Percentiles rank a stretch among this genome's conserved stretches.
Evolutionary conservation across 169 alveolate genomes (phyloP).

Genomic region (Eimeria brunetti): DNA sequence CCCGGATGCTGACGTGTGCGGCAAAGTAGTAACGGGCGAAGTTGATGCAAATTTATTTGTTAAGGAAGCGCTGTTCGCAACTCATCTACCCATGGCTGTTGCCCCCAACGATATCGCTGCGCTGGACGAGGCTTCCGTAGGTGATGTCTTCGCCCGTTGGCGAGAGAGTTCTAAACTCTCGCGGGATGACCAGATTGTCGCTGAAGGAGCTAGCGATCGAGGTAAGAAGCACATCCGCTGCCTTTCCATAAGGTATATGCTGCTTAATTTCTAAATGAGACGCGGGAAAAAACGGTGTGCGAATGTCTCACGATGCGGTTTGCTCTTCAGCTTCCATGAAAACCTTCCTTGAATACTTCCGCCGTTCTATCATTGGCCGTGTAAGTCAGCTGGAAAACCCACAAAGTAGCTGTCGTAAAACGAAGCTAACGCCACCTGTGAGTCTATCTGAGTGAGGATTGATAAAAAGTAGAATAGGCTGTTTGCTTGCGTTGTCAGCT

Average conservation of each 20-base stretch:
- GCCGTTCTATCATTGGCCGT: constrained; percentile 4
- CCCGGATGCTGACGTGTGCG: constrained; percentile 63
- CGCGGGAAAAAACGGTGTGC: background rate
- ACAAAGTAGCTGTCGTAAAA: background rate
- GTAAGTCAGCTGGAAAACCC: background rate
- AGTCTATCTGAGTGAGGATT: background rate
- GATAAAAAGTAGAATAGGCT: background rate
- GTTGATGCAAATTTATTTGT: constrained; percentile 59
- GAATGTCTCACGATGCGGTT: background rate
- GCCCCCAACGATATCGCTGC: constrained; percentile 49
- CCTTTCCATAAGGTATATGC: background rate
- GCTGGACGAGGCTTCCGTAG: background rate
- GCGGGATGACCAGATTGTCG: constrained; percentile 16
- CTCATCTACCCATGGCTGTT: constrained; percentile 31
- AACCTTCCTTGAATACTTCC: background rate
- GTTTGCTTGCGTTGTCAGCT: background rate
- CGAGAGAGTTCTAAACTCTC: background rate
- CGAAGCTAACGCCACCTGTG: background rate
- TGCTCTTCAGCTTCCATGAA: constrained; percentile 22
- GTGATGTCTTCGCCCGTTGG: constrained; percentile 46
- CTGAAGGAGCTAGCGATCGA: constrained; percentile 26
- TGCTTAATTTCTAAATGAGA: background rate
- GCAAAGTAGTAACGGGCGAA: constrained; percentile 49
- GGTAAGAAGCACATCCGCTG: background rate
- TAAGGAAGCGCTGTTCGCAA: constrained; percentile 39